Base-by-base conservation (phyloP, 1,284 basidiomycete genomes). In the Phaffia rhodozyma region DNA sequence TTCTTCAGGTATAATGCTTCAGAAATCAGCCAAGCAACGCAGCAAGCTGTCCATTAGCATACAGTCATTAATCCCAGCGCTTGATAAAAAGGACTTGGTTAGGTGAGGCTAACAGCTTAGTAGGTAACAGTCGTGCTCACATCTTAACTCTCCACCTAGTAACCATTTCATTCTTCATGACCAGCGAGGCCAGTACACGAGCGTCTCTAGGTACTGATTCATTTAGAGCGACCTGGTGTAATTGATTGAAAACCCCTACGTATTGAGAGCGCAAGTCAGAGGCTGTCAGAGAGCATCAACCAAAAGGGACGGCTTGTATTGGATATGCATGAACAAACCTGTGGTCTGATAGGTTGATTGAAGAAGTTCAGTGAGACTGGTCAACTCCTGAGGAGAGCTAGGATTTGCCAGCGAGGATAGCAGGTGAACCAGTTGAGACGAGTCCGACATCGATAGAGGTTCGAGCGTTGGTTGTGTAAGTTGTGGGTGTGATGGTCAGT, bases 191-290 rank as follows among this genome's bases (percentile, higher is more conserved):
- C 30, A 58, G 3, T 21, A 58, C 9, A 21, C 57, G 57, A 58
- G 57, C n/a, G 13, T 58, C 57, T 47, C 57, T 58, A 9, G 21
- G 34, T 53, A 9, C 3, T 5, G 9, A 32, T 1, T 13, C 7
- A 23, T 51, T 34, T 38, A 32, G 38, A 29, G 57, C 56, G 18
- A 59, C 59, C 52, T 58, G 56, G 4, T 63, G 62, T 21, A 63
- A 58, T 34, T 29, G 27, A 25, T 54, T 25, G 62, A 47, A 63
- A 29, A 59, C 54, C 16, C 62, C 62, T 61, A 6, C 1, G 21
- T 21, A 11, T 18, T 38, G 18, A 23, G 3, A 43, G 38, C 38
- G 21, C 3, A 47, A 54, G 1, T 13, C 4, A 6, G 7, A 61
- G 60, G 25, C 20, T 29, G 38, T 30, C 21, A 11, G 25, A 5